Conservation (phyloP, 495 filamentous ascomycete genomes). For the Penicillium cosmopolitanum region DNA sequence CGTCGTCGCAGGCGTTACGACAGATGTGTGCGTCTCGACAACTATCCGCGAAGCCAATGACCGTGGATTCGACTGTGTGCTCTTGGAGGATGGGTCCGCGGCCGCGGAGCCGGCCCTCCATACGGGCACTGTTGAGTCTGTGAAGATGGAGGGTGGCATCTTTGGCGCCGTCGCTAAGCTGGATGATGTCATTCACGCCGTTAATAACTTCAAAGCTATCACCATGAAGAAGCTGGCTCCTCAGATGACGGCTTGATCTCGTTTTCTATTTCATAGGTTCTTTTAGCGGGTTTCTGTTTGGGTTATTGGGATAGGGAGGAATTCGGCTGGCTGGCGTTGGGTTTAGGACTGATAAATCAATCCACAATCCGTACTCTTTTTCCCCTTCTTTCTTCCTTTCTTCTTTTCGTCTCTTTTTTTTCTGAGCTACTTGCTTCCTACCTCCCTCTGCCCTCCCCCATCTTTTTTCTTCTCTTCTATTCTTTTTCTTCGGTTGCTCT, state of each 20-base stretch:
- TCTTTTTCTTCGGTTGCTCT: constrained; percentile 1
- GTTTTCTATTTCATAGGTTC: constrained; percentile 13
- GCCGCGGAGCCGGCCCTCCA: constrained; percentile 55
- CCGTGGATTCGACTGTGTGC: constrained; percentile 71
- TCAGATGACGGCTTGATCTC: constrained; percentile 37
- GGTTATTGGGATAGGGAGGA: constrained; percentile 12
- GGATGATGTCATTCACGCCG: constrained; percentile 53
- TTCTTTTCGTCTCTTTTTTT: background rate
- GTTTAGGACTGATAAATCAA: background rate
- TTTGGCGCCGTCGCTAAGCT: constrained; percentile 56
- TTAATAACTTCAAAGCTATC: constrained; percentile 48
- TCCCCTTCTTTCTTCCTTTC: constrained; percentile 5
- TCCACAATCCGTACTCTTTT: constrained; percentile 1
- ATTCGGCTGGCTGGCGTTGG: constrained; percentile 23
- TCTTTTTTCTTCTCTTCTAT: background rate
- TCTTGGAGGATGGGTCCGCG: constrained; percentile 57
- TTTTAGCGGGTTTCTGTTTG: constrained; percentile 23
- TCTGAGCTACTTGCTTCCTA: background rate
- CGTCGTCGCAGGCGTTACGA: constrained; percentile 67
- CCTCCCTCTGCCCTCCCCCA: background rate
- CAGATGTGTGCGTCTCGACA: constrained; percentile 70
- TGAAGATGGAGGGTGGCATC: constrained; percentile 63
- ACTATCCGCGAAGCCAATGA: constrained; percentile 75
- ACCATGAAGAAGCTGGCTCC: constrained; percentile 52
- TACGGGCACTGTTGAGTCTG: constrained; percentile 50